Base-by-base conservation (phyloP, 2,329 filamentous ascomycete species). In the Ophiostoma novo-ulmi region DNA sequence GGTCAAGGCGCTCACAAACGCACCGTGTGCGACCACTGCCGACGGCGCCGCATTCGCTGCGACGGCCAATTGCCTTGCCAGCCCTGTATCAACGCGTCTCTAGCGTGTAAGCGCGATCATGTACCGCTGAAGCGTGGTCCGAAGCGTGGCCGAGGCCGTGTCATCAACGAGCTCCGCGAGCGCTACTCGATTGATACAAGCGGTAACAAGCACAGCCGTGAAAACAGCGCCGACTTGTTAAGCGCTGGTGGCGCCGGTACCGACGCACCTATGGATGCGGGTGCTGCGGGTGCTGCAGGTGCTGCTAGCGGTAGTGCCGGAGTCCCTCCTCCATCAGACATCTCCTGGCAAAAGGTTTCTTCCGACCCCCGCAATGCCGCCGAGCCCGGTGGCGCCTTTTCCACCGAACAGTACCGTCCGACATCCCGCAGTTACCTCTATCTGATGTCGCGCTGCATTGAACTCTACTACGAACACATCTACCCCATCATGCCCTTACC, bases 401-500 rank as follows among this genome's bases (percentile, higher is more conserved):
- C 75, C 78, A 81, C 66, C 77, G 83, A 74, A 79, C 82, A 75
- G 81, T 82, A 73, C 78, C 82, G 73, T 78, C 83, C 73, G 8
- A 76, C 76, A 7, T 76, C 75, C 48, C 76, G 78, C 2, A 79
- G 76, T 77, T 88, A 78, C 74, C 84, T 76, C 77, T 81, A 77
- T 77, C 81, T 80, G 76, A 83, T 80, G 73, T 87, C 79, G 77
- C 85, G 76, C 78, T 88, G 86, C 76, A 80, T 89, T 71, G 86
- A 89, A 64, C 85, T 86, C 73, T 89, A 86, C 78, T 87, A 88
- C 78, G 80, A 82, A 74, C 82, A 88, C 76, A 83, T 89, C 69
- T 89, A 89, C 74, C 86, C 87, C n/a, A 87, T 87, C 69, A 87
- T 88, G 80, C 87, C 87, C 0, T 82, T 89, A 4, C 78, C 89